Conservation (phyloP, 495 filamentous ascomycete genomes). For the Daldinia grandis region DNA sequence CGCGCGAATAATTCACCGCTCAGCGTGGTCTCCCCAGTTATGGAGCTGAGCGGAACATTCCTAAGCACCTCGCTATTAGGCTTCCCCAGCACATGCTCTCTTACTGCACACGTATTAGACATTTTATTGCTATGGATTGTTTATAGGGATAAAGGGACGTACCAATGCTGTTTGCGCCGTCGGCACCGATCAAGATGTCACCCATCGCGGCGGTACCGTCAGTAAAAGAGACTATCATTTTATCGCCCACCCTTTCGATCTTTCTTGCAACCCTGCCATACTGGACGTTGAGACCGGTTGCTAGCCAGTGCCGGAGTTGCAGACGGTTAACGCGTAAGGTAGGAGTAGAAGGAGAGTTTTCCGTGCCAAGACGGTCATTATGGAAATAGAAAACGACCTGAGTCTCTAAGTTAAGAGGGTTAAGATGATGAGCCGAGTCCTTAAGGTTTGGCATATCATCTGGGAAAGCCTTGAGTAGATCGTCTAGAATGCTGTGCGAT, state of each 20-base stretch:
- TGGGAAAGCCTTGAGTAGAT: constrained; percentile 45
- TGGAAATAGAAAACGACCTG: constrained; percentile 44
- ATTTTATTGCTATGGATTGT: background rate
- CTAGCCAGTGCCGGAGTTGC: constrained; percentile 39
- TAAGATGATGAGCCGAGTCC: constrained; percentile 46
- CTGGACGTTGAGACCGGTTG: constrained; percentile 41
- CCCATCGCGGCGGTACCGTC: constrained; percentile 38
- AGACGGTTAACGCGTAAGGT: constrained; percentile 39
- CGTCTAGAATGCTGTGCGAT: constrained; percentile 33
- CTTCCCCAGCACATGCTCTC: constrained; percentile 49
- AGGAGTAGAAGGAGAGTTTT: constrained; percentile 30
- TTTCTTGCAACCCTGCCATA: constrained; percentile 35
- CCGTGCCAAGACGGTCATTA: constrained; percentile 38
- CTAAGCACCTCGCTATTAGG: constrained; percentile 34
- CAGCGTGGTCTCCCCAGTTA: constrained; percentile 42
- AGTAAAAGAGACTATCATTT: constrained; percentile 40
- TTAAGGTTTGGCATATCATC: constrained; percentile 47
- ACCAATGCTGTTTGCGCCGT: constrained; percentile 50
- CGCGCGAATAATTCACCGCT: constrained; percentile 35
- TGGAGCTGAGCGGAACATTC: constrained; percentile 37
- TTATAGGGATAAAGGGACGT: background rate
- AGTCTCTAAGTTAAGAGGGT: constrained; percentile 38
- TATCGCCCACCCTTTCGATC: constrained; percentile 38
- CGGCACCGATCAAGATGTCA: constrained; percentile 44
- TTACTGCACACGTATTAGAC: constrained; percentile 26